Evolutionary conservation across 768 basidiomycete species (phyloP).

Genomic region (Lactarius psammicola): DNA sequence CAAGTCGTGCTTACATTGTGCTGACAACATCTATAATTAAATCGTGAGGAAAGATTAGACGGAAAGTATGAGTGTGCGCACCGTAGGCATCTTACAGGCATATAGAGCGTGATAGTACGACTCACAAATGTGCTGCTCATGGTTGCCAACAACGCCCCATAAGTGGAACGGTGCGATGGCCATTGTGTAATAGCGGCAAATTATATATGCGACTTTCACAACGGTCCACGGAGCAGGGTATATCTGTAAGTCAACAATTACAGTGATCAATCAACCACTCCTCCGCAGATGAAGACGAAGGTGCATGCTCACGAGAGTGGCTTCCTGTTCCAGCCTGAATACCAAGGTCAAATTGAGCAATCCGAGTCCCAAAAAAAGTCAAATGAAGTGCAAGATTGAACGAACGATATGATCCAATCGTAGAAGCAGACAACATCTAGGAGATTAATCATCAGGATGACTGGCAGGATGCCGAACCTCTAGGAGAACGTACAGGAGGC

Average conservation of each 20-base stretch:
- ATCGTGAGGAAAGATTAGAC: neutral
- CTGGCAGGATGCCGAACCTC: neutral
- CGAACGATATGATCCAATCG: conserved; percentile 29
- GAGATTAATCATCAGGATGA: neutral
- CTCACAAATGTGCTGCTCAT: conserved; percentile 1
- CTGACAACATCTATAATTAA: conserved; percentile 12
- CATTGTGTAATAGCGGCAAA: conserved; percentile 26
- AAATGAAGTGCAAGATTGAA: neutral
- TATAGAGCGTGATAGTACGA: conserved; percentile 15
- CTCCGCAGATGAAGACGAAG: neutral
- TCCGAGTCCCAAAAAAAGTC: neutral
- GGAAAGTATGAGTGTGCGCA: conserved; percentile 3
- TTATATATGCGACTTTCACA: conserved; percentile 20
- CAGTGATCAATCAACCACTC: neutral
- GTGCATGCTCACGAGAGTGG: conserved; percentile 7
- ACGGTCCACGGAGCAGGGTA: conserved; percentile 20
- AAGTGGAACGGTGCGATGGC: conserved; percentile 21
- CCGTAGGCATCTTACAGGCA: conserved; percentile 14
- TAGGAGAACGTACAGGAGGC: conserved; percentile 15
- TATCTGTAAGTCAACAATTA: conserved; percentile 13
- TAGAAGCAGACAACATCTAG: conserved; percentile 26
- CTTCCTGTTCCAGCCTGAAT: conserved; percentile 24
- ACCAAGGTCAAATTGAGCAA: neutral
- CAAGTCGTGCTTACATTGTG: conserved; percentile 17
- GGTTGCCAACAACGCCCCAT: conserved; percentile 19